Base-by-base conservation (phyloP, 1,139 yeast species). In the Scheffersomyces cryptocercus region DNA sequence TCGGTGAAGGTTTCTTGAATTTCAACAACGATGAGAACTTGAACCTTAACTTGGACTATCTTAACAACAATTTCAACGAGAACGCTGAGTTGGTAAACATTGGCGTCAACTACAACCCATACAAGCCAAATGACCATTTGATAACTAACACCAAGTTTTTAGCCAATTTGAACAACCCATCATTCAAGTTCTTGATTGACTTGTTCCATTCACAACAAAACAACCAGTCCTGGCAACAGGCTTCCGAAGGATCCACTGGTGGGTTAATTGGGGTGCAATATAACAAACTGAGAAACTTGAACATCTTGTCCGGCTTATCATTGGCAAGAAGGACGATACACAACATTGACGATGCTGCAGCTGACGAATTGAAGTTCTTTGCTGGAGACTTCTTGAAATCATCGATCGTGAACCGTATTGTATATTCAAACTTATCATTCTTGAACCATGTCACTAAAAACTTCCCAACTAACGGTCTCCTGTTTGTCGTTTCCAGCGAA, bases 81-180 rank as follows among this genome's bases (percentile, higher is more conserved):
- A 73, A 74, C 52, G 78, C 73, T 8, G 79, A 74, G 53, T 51
- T 60, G 39, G 73, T 73, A 39, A 60, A 67, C 40, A 55, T 72
- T 33, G 75, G 74, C 7, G 77, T 73, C 28, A 62, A 68, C 52
- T 74, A 74, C 52, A 70, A 68, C 45, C 79, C 79, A 7, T 74
- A 73, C 55, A 72, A 70, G 50, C 79, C 79, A 14, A 68, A 63
- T 43, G 77, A 73, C 50, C 73, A 65, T 46, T 64, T 74, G 45
- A 53, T 67, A 36, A 59, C 76, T 40, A 61, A 63, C 43, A 68
- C 68, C 38, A 63, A 55, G 40, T 61, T 73, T 40, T 49, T 67
- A 36, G 60, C 76, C 28, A 67, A 58, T 50, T 67, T 74, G 52
- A 68, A 65, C 43, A 67, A 73, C 46, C 79, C 79, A 2, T 56